These are phyloP conservation scores for Mesotaenium endlicherianum DNA, from an alignment of 139 green algal species.

Conservation along the genomic window DNA sequence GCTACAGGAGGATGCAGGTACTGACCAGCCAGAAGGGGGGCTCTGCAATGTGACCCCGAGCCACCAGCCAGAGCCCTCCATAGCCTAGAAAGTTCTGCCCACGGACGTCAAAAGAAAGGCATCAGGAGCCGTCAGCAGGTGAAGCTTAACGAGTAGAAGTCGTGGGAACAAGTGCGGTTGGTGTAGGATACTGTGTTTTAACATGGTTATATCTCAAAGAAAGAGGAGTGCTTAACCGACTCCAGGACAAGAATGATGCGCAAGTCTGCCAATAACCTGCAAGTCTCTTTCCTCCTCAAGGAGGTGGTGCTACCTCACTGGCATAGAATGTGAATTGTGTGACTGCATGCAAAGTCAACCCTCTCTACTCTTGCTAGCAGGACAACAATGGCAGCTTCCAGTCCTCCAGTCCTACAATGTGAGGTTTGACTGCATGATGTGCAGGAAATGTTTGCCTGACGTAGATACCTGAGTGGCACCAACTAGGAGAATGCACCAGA, in stretches of 20 bases:
- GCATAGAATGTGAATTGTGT: not conserved
- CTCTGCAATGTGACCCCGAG: not conserved
- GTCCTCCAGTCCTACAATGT: no score
- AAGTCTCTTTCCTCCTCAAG: not conserved
- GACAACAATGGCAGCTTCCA: not conserved
- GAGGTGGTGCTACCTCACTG: not conserved
- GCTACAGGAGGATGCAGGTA: no score
- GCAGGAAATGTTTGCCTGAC: no score
- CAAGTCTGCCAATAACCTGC: not conserved
- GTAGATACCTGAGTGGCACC: not conserved
- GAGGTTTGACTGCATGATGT: no score
- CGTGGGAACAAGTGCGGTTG: not conserved
- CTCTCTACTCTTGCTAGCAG: not conserved
- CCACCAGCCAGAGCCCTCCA: conserved; percentile 21
- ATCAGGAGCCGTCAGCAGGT: not conserved
- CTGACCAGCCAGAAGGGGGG: conserved; percentile 32
- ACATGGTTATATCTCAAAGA: not conserved
- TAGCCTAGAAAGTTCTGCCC: conserved; percentile 33
- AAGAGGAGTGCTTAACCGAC: not conserved
- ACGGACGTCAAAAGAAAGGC: not conserved
- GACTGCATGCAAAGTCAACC: not conserved
- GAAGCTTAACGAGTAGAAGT: not conserved
- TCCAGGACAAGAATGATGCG: not conserved
- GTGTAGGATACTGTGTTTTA: not conserved
- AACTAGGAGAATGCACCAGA: not conserved